These are phyloP conservation scores for Populus alba DNA, from an alignment of 345 rosid genomes.

Conservation along the genomic window DNA sequence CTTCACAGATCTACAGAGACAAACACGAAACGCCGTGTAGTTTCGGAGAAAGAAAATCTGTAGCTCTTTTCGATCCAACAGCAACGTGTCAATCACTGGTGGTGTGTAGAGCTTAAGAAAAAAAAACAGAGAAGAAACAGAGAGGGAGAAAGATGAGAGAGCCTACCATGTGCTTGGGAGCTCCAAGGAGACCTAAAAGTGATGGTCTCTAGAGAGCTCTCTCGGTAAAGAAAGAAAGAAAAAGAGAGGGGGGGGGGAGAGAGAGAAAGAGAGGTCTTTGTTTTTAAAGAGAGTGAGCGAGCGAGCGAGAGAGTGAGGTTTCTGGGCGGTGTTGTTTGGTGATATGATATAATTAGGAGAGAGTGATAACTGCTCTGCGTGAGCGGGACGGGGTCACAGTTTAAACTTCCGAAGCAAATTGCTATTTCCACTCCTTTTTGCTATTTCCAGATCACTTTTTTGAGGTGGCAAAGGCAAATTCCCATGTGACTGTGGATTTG, in stretches of 20 bases:
- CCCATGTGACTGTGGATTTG: no score
- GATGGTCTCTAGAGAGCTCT: slow-evolving; percentile 27
- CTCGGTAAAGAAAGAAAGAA: neutral
- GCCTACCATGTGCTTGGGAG: slow-evolving; percentile 35
- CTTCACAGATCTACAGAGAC: slow-evolving; percentile 33
- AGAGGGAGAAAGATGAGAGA: neutral
- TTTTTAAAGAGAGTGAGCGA: slow-evolving; percentile 3
- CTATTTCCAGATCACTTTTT: slow-evolving; percentile 7
- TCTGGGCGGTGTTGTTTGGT: neutral
- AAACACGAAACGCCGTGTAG: slow-evolving; percentile 13
- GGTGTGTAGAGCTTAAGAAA: neutral
- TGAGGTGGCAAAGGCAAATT: no score
- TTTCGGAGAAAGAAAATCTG: slow-evolving; percentile 1
- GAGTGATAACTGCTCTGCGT: slow-evolving; percentile 39
- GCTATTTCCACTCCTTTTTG: slow-evolving; percentile 16
- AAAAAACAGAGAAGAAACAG: neutral
- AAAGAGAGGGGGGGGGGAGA: neutral
- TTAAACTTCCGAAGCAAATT: slow-evolving; percentile 36
- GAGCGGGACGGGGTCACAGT: slow-evolving; percentile 58
- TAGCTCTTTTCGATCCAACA: slow-evolving; percentile 16
- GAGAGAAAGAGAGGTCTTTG: neutral
- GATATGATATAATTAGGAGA: slow-evolving; percentile 6
- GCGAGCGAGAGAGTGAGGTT: neutral
- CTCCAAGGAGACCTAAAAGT: slow-evolving; percentile 26
- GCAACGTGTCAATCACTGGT: slow-evolving; percentile 12